phyloP scores from a whole-genome alignment of 805 yeast species.

The Kluyveromyces dobzhanskii region DNA sequence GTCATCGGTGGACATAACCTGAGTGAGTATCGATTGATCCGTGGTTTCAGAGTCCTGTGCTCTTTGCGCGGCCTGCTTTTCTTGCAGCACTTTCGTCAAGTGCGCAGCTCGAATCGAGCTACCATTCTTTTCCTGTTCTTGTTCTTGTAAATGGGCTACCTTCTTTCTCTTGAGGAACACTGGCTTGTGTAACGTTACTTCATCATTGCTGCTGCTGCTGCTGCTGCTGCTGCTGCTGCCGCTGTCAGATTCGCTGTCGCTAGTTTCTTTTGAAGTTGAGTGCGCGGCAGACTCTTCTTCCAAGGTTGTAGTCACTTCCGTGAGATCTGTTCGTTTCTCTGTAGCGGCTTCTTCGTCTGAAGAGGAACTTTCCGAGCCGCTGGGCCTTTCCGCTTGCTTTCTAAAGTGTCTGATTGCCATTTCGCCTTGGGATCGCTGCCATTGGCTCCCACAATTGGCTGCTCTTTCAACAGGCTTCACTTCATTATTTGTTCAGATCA shows the following conservation, averaged over 20 bases:
- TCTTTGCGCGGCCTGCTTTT: slow-evolving; percentile 7
- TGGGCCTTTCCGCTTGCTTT: slow-evolving; percentile 1
- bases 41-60: slow-evolving; percentile 15
- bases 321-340: not conserved
- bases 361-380: not conserved
- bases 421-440: no score
- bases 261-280: no score
- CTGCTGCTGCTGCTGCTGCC: not conserved
- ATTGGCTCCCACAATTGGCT: no score
- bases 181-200: slow-evolving; percentile 21
- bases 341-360: slow-evolving; percentile 1
- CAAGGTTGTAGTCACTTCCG: no score
- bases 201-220: slow-evolving; percentile 12
- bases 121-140: not conserved
- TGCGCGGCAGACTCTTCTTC: no score
- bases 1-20: slow-evolving; percentile 19
- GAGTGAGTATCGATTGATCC: slow-evolving; percentile 18
- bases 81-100: slow-evolving; percentile 8
- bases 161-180: slow-evolving; percentile 13
- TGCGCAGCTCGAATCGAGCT: slow-evolving; percentile 9
- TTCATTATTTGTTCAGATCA: no score
- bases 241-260: slow-evolving; percentile 1
- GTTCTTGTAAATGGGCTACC: not conserved
- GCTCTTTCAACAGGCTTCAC: no score
- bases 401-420: slow-evolving; percentile 21